Evolutionary conservation across 1,139 yeast genomes (phyloP), one percentile per base, ranked within the genome.

Genomic region (Blastobotrys ciferrii): DNA sequence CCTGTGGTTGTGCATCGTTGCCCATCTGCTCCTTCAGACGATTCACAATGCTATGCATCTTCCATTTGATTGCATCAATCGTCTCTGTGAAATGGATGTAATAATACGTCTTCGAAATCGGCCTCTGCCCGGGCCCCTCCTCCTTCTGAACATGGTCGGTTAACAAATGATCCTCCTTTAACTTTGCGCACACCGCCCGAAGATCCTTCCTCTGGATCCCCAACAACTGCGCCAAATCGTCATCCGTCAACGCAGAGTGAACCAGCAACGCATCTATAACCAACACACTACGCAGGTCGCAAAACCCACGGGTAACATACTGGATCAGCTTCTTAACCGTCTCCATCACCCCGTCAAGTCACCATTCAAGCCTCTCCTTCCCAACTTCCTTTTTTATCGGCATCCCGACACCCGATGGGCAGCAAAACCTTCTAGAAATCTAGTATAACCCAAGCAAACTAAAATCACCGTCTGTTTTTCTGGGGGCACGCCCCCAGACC

Each of bases 11-110:
- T 18, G 92, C 84, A 60, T 84, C 87, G 37, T 63, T 70, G 38
- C 81, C 83, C 72, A 92, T 78, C 62, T 89, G 95, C 55, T 85
- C 87, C 64, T 87, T 87, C 51, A 91, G 74, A 50, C 75, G 69
- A 58, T 82, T 84, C 12, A 88, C 98, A 37, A 94, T 77, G 40
- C 87, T 79, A 64, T 92, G 97, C 53, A 92, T 87, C 64, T 91
- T 89, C 98, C 97, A 94, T 68, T 94, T 92, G 64, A 92, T 82
- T 13, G 97, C 82, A 69, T 92, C 98, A 42, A 94, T 87, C 1
- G 98, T 95, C 64, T 89, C 96, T 1, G 97, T 88, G 63, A 80
- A 82, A 62, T 88, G 96, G 50, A 92, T 83, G 64, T 79, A 92
- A 68, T 83, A 92, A 65, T 89, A 92, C 0, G 94, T 85, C 62